Evolutionary conservation across 2,329 filamentous ascomycete genomes (phyloP).

Genomic region (Hymenoscyphus infarciens): DNA sequence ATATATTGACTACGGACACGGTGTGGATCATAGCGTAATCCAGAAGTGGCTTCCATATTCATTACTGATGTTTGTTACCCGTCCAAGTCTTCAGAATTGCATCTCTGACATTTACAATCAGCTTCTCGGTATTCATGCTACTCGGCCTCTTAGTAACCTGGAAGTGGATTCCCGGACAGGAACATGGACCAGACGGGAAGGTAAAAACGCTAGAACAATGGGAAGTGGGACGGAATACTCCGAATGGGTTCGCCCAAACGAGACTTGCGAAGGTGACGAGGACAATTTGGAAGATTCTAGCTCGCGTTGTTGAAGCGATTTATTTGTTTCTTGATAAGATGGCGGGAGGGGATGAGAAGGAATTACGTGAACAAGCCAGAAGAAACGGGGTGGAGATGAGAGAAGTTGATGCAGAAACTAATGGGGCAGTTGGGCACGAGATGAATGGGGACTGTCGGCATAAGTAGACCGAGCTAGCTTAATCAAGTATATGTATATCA

Average conservation of each 20-base stretch:
- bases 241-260: constrained; percentile 19
- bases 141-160: constrained; percentile 23
- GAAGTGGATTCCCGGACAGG: constrained; percentile 20
- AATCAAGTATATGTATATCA: too few relatives aligned
- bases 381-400: constrained; percentile 27
- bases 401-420: not conserved
- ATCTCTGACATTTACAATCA: not conserved
- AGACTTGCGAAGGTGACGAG: constrained; percentile 10
- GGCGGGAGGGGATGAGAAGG: constrained; percentile 17
- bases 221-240: constrained; percentile 19
- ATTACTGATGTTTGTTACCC: constrained; percentile 21
- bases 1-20: constrained; percentile 22
- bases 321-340: constrained; percentile 18
- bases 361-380: constrained; percentile 5
- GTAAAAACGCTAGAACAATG: constrained; percentile 26
- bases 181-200: constrained; percentile 15
- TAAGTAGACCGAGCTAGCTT: too few relatives aligned
- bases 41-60: constrained; percentile 25
- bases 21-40: constrained; percentile 11
- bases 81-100: not conserved
- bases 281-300: constrained; percentile 13
- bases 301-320: constrained; percentile 1
- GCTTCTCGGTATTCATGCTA: constrained; percentile 26
- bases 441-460: too few relatives aligned
- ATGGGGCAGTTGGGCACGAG: not conserved